phyloP scores from a whole-genome alignment of 2,329 filamentous ascomycete species.

The Nemania sp. region DNA sequence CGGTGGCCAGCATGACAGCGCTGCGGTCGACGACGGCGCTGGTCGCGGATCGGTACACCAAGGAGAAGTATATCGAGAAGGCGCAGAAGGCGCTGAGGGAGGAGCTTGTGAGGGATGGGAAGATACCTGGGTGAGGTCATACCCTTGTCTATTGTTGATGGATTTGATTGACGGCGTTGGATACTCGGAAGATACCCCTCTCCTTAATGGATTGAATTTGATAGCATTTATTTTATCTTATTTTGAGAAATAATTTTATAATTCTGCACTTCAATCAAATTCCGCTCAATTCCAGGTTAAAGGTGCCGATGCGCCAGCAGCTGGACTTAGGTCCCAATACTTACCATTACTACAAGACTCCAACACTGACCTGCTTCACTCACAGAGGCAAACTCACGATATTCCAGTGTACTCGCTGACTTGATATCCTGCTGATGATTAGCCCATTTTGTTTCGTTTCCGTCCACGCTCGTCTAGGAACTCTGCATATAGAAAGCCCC shows the following conservation, averaged over 20 bases:
- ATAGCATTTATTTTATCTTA: neutral
- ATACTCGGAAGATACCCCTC: neutral
- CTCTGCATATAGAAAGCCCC: no score
- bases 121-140: neutral
- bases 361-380: no score
- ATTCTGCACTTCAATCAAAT: neutral
- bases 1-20: neutral
- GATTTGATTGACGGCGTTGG: neutral
- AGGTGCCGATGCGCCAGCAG: no score
- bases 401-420: no score
- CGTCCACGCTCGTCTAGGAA: no score
- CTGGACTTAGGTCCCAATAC: no score
- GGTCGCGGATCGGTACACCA: neutral
- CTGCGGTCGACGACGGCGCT: neutral
- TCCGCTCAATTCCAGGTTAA: neutral
- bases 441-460: no score
- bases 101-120: neutral
- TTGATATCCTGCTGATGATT: no score
- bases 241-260: neutral
- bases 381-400: no score
- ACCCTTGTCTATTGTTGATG: neutral
- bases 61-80: neutral
- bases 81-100: neutral
- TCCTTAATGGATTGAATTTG: neutral
- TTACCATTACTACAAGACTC: no score